Base-by-base conservation (phyloP, 208 protist genomes). In the Trichomonas tenax region DNA sequence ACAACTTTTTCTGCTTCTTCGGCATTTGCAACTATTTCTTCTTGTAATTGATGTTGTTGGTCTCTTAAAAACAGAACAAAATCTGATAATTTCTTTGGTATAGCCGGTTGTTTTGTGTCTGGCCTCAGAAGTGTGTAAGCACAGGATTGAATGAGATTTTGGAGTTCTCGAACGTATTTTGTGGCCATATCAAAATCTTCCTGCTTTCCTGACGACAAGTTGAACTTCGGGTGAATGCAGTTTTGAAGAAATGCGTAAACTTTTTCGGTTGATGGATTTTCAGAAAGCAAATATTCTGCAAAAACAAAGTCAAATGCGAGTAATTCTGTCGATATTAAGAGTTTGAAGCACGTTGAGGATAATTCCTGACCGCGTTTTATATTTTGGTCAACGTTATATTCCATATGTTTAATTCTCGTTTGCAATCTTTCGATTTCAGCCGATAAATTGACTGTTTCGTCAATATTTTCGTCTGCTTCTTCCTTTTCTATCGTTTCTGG, bases 321-420 rank as follows among this genome's bases (percentile, higher is more conserved):
- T 21, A 93, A 17, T 38, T 93, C 86, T 0, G 86, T 93, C 1
- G 40, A 51, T 58, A 15, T 38, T 36, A 93, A 9, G 14, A 93
- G 17, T 34, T 48, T 51, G 45, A 48, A 93, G 86, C 86, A 93
- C 15, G 44, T 44, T 58, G 44, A 36, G 15, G 86, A 93, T n/a
- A 93, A 41, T 48, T 38, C 14, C 46, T 93, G 40, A 15, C 86
- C 26, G 0, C 86, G 6, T 38, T 34, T 93, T 1, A 23, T 48
- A 51, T 93, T 93, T 93, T 51, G 44, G 8, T 93, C 44, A 93
- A 93, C 44, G 31, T 93, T 93, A 93, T 49, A 93, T 93, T 48
- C 44, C 86, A 93, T 93, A 38, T 93, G 86, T 51, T 93, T 93
- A 51, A 93, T 93, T 93, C 34, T 34, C 15, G 11, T 10, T 40